phyloP scores from a whole-genome alignment of 495 filamentous ascomycete species.

The Aspergillus cavernicola region DNA sequence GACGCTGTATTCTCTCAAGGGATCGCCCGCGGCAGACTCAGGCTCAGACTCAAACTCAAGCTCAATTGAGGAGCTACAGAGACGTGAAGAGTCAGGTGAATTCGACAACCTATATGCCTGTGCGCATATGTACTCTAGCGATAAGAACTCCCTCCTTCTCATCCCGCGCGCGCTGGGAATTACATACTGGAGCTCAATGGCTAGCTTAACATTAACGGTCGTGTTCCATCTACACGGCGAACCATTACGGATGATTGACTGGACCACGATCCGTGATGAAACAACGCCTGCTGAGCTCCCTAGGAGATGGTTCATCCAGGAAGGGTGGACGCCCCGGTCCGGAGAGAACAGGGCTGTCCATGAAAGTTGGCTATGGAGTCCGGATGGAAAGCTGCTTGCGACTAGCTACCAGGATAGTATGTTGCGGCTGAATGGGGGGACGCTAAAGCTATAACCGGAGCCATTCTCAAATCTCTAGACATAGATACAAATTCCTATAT shows the following conservation, averaged over 20 bases:
- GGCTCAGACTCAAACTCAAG: constrained; percentile 13
- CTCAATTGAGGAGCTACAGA: constrained; percentile 13
- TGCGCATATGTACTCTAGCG: constrained; percentile 63
- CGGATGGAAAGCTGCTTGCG: constrained; percentile 56
- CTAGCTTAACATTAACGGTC: constrained; percentile 59
- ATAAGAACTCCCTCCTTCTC: constrained; percentile 66
- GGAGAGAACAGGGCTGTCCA: constrained; percentile 56
- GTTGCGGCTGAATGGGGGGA: constrained; percentile 26
- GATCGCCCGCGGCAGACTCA: constrained; percentile 25
- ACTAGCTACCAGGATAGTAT: constrained; percentile 63
- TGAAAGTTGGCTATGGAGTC: constrained; percentile 62
- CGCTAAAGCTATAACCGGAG: constrained; percentile 22
- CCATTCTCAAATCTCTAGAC: not conserved
- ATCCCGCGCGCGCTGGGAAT: constrained; percentile 57
- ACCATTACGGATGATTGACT: constrained; percentile 40
- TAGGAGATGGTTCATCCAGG: constrained; percentile 66
- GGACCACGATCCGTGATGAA: constrained; percentile 14
- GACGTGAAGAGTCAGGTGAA: constrained; percentile 29
- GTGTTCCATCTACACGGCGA: constrained; percentile 52
- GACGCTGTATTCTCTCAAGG: constrained; percentile 52
- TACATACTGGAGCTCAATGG: constrained; percentile 50
- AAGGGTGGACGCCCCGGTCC: constrained; percentile 55
- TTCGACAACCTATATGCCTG: constrained; percentile 58
- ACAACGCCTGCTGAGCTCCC: constrained; percentile 17
- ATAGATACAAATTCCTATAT: not conserved